Conservation (phyloP, 306 rosid species). For the Rosa multiflora region DNA sequence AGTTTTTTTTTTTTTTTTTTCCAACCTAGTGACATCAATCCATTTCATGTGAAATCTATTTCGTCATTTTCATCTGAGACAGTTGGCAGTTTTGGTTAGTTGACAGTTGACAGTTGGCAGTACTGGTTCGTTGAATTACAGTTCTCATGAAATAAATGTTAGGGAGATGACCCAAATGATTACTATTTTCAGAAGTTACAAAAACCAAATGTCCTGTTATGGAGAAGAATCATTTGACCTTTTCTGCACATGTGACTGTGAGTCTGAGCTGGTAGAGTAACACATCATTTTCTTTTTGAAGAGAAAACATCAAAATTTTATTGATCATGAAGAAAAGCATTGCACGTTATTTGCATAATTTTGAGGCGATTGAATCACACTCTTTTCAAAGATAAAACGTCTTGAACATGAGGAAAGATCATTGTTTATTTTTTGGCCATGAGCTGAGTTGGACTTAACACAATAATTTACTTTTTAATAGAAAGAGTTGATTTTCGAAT, state of each 20-base stretch:
- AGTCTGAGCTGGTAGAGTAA: background rate
- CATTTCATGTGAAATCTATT: background rate
- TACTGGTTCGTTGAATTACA: background rate
- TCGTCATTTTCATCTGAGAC: background rate
- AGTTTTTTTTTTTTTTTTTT: no score
- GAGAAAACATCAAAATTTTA: background rate
- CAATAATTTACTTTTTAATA: no score
- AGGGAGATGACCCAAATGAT: background rate
- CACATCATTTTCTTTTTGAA: background rate
- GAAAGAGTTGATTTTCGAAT: background rate
- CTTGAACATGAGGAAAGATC: no score
- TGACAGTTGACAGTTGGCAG: background rate
- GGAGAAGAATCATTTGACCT: background rate
- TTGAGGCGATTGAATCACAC: background rate
- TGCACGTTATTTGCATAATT: background rate
- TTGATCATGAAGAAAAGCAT: background rate
- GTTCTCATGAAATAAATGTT: background rate
- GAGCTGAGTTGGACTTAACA: no score
- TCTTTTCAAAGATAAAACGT: no score
- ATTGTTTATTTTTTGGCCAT: no score
- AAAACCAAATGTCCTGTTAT: background rate
- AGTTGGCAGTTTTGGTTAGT: background rate
- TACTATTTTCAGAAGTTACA: background rate
- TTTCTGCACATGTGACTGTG: background rate
- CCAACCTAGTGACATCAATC: background rate